Evolutionary conservation across 176 grass and related monocot genomes (phyloP), one percentile per base, ranked within the genome.

Genomic region (Phyllostachys edulis): DNA sequence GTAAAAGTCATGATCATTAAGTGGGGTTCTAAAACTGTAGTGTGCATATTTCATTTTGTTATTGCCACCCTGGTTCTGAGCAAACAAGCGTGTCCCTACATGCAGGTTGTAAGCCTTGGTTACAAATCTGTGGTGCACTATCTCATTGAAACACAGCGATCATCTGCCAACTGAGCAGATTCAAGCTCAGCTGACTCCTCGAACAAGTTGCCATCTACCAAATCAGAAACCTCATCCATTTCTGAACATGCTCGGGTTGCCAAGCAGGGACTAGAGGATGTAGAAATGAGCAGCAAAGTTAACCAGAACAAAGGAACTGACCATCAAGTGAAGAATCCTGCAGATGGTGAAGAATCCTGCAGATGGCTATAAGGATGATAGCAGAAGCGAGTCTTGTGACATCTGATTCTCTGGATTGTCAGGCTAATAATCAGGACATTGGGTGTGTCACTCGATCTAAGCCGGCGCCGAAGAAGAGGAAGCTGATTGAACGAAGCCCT

Each of bases 111-210:
- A 32, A 81, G 72, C 3, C 82, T 96, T 65, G 96, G 93, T 47
- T 95, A 90, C 80, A 96, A 96, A 75, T 99, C 93, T 47, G 96
- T 96, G 40, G 96, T 93, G 20, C 96, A 99, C 86, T 99, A 89
- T 82, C 80, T 99, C 41, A 90, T 99, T 10, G 88, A 85, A 90
- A 96, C 93, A 60, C 84, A 80, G 9, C 79, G 69, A 15, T 47
- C 78, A n/a, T 76, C 82, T 65, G 63, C 67, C 42, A 79, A 80
- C 6, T 44, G 65, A 12, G 73, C 24, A 14, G 80, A 88, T 67
- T 37, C 63, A 72, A 76, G 74, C 69, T 84, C 79, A 68, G 80
- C 79, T 85, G 85, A 84, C 34, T 78, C 63, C 55, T 80, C 55
- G 0, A 75, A 76, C 47, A 82, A 88, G 34, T 18, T 69, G 56